Evolutionary conservation across 768 basidiomycete species (phyloP).

Genomic region (Tephrocybe sp.): DNA sequence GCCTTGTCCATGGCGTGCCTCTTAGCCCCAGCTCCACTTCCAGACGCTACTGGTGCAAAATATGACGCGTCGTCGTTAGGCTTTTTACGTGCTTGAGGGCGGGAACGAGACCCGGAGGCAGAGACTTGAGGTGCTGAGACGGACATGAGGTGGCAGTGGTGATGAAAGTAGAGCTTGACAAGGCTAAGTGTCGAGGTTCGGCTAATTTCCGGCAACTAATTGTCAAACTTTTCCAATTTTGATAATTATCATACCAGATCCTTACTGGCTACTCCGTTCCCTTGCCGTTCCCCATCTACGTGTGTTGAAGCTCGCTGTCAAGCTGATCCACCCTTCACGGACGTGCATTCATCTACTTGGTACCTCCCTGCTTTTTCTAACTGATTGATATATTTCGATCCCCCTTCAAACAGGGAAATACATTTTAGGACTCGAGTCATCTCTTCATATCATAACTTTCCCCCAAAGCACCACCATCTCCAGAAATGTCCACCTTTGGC

Average conservation of each 20-base stretch:
- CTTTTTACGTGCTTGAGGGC: slow-evolving; percentile 63
- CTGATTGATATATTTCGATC: background rate
- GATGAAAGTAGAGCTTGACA: slow-evolving; percentile 14
- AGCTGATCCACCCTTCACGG: background rate
- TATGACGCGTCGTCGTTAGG: slow-evolving; percentile 71
- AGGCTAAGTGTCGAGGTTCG: background rate
- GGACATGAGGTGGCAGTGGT: slow-evolving; percentile 31
- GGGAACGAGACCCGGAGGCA: slow-evolving; percentile 54
- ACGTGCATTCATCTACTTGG: background rate
- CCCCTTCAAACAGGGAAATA: background rate
- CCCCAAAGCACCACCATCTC: slow-evolving; percentile 4
- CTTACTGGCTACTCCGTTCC: slow-evolving; percentile 12
- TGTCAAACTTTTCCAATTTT: background rate
- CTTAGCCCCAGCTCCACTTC: slow-evolving; percentile 50
- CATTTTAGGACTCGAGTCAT: background rate
- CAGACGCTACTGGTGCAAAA: slow-evolving; percentile 48
- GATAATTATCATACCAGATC: slow-evolving; percentile 6
- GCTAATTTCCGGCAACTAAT: slow-evolving; percentile 16
- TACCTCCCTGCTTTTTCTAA: background rate
- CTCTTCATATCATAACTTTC: background rate
- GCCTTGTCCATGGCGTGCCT: slow-evolving; percentile 65
- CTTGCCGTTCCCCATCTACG: background rate
- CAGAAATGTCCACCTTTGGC: slow-evolving; percentile 89
- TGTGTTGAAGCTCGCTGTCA: background rate
- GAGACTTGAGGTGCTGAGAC: slow-evolving; percentile 26